A percentile compares a stretch with the other conserved stretches of the same genome.
Conservation (phyloP, 441 rosid genomes). For the Gossypium laxum region DNA sequence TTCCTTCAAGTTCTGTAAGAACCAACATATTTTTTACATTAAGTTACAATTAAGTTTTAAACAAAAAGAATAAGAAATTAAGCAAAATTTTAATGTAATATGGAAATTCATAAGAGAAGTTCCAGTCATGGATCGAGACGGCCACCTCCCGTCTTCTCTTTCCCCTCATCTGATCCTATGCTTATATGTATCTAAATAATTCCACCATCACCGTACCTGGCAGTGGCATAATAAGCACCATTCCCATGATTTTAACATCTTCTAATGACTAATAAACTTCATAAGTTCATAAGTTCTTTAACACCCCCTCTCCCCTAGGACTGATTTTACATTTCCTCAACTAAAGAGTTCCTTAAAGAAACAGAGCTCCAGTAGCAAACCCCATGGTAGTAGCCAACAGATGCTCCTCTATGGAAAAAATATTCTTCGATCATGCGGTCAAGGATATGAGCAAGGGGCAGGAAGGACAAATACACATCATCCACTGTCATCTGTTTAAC, state of each 20-base stretch:
- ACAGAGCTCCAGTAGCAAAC: conserved; percentile 30
- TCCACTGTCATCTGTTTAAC: conserved; percentile 62
- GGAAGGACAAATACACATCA: conserved; percentile 80
- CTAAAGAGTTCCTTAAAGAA: not conserved
- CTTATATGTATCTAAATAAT: not conserved
- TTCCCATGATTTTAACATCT: too few relatives aligned
- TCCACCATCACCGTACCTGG: not conserved
- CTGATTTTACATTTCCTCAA: not conserved
- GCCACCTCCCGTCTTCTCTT: not conserved
- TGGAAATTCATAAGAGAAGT: not conserved
- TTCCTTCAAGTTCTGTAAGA: conserved; percentile 63
- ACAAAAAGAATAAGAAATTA: not conserved
- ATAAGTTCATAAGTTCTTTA: not conserved
- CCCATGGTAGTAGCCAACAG: conserved; percentile 93
- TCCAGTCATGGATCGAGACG: not conserved
- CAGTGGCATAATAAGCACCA: not conserved
- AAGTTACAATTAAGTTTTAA: not conserved
- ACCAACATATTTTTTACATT: not conserved
- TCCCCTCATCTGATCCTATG: not conserved
- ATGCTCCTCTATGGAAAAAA: conserved; percentile 77
- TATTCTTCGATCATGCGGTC: conserved; percentile 82
- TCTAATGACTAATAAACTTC: too few relatives aligned
- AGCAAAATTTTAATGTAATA: not conserved
- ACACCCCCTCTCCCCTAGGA: not conserved
- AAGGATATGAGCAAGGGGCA: conserved; percentile 88